Base-by-base conservation (phyloP, 441 rosid genomes). In the Mallotus repandus region DNA sequence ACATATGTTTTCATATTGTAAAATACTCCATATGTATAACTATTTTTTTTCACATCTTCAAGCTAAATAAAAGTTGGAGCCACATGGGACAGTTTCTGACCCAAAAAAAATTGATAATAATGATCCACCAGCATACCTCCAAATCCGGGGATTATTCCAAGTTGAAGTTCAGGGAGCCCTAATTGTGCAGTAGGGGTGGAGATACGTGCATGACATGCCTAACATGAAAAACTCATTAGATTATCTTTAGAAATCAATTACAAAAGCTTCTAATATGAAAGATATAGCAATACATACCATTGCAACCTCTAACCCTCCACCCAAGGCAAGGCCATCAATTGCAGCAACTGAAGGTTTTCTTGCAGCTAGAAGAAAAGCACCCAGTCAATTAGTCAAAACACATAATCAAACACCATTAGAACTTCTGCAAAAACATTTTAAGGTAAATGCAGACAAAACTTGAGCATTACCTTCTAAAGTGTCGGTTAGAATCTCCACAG, bases 291-390 rank as follows among this genome's bases (percentile, higher is more conserved):
- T 4, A 57, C 89, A 68, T 84, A 91, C 96, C 92, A 96, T 96
- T 18, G 98, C 89, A 73, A 93, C 77, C 87, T 96, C 99, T 70
- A 93, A 83, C 63, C 99, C 99, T 79, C 99, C 99, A 76, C 99
- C 99, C 76, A 93, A 83, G 77, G 98, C 97, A 74, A 93, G 92
- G 38, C 99, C 99, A 52, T 96, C 97, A 75, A 96, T 90, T 71
- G 99, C 99, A 86, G 99, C 99, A 22, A 96, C 97, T 18, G 97
- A 86, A 64, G 98, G 99, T 81, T 96, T 96, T 81, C 79, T 86
- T 7, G 92, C 90, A 80, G 89, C 97, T 96, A 82, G 58, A 75
- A 72, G 46, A 22, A 68, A 80, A 84, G 59, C 48, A 72, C 81
- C 21, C 81, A 76, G 43, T 75, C 63, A 64, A 57, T 57, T 52